Conservation (phyloP, 1,284 basidiomycete genomes). For the Trametes polyzona region DNA sequence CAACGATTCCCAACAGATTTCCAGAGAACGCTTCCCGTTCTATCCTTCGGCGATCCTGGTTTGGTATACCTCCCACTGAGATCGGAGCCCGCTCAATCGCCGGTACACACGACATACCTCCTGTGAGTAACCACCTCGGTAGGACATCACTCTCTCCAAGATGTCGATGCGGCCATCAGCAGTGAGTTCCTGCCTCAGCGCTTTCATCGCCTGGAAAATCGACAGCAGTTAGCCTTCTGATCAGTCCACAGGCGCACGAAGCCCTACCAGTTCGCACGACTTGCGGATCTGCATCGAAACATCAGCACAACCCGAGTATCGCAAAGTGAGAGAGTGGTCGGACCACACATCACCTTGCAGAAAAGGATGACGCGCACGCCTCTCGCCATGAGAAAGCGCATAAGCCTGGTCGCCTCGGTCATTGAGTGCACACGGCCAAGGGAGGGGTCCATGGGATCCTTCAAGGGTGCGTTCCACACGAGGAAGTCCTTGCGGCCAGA, state of each 20-base stretch:
- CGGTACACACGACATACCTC: constrained; percentile 37
- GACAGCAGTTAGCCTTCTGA: background rate
- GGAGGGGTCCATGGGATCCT: constrained; percentile 60
- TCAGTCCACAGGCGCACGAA: background rate
- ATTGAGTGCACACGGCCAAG: constrained; percentile 68
- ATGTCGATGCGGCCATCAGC: constrained; percentile 81
- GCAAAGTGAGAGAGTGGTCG: background rate
- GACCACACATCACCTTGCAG: constrained; percentile 64
- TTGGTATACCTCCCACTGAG: background rate
- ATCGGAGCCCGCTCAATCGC: background rate
- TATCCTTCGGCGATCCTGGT: constrained; percentile 80
- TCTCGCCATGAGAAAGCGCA: constrained; percentile 82
- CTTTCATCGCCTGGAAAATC: constrained; percentile 71
- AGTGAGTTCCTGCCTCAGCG: constrained; percentile 73
- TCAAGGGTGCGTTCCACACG: constrained; percentile 76
- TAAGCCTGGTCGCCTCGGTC: constrained; percentile 74
- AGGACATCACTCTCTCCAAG: constrained; percentile 78
- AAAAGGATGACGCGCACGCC: constrained; percentile 87
- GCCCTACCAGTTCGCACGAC: constrained; percentile 80
- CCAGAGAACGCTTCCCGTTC: constrained; percentile 89
- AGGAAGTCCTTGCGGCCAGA: constrained; percentile 80
- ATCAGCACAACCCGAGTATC: background rate
- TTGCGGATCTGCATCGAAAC: constrained; percentile 62
- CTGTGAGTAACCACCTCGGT: constrained; percentile 79
- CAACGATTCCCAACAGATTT: constrained; percentile 83